phyloP scores from a whole-genome alignment of 106 monocot species.

The Dendrobium officinale region DNA sequence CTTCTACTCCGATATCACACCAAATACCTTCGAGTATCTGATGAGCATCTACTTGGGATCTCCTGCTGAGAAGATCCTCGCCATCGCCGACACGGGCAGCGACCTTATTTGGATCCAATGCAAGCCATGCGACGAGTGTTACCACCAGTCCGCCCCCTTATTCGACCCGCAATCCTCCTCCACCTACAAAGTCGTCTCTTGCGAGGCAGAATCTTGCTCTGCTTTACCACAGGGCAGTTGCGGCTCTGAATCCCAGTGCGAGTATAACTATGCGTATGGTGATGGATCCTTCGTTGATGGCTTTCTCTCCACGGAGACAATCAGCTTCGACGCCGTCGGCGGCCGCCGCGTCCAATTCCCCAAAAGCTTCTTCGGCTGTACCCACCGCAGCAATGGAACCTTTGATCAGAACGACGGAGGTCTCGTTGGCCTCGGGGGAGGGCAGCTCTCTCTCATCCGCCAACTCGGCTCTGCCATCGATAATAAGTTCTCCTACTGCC shows the following conservation, averaged over 20 bases:
- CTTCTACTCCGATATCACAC: not conserved
- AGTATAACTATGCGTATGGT: conserved; percentile 14
- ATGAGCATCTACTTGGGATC: conserved; percentile 10
- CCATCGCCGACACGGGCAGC: conserved; percentile 17
- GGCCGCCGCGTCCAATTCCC: not conserved
- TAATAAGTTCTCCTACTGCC: conserved; percentile 43
- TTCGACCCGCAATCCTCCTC: conserved; percentile 9
- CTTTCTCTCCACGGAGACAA: conserved; percentile 29
- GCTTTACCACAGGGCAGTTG: not conserved
- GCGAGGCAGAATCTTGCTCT: not conserved
- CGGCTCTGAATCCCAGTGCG: not conserved
- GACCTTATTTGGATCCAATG: conserved; percentile 18
- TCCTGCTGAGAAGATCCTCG: not conserved
- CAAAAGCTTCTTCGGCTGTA: conserved; percentile 26
- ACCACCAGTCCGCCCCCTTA: not conserved
- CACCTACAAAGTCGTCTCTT: conserved; percentile 4
- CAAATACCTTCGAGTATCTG: not conserved
- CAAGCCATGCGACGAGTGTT: conserved; percentile 8
- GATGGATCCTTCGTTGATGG: conserved; percentile 29
- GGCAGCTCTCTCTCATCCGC: conserved; percentile 30
- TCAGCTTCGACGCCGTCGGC: conserved; percentile 13
- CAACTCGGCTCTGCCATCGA: conserved; percentile 28
- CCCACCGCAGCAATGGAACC: conserved; percentile 11
- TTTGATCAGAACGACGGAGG: conserved; percentile 15
- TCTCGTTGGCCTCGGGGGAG: conserved; percentile 41